phyloP scores from a whole-genome alignment of 208 protist species.

The Angomonas deanei region DNA sequence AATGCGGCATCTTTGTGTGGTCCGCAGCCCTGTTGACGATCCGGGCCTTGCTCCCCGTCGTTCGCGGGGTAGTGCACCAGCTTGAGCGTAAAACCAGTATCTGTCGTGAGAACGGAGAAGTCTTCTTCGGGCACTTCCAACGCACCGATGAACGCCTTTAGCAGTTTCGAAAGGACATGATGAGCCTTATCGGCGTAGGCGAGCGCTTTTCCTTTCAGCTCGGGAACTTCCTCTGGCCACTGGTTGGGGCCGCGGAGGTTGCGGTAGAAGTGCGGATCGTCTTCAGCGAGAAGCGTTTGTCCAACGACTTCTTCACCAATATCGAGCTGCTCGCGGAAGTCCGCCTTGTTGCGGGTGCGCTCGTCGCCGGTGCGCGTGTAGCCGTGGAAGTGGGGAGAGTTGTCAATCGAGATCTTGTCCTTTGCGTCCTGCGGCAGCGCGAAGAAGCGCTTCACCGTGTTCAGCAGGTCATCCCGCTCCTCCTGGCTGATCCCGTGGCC shows the following conservation, averaged over 20 bases:
- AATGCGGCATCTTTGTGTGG: neutral
- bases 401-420: slow-evolving; percentile 7
- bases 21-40: slow-evolving; percentile 1
- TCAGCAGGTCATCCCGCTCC: slow-evolving; percentile 3
- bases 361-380: slow-evolving; percentile 6
- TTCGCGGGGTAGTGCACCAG: slow-evolving; percentile 5
- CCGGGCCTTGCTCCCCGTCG: neutral
- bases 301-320: no score
- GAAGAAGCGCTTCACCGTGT: slow-evolving; percentile 1
- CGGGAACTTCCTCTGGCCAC: slow-evolving; percentile 5
- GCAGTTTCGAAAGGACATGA: neutral
- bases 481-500: slow-evolving; percentile 4
- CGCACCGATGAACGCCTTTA: slow-evolving; percentile 3
- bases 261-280: slow-evolving; percentile 1
- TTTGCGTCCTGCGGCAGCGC: slow-evolving; percentile 6
- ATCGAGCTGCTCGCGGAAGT: slow-evolving; percentile 12
- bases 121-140: neutral
- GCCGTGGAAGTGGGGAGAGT: slow-evolving; percentile 11
- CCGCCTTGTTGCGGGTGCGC: slow-evolving; percentile 7
- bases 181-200: neutral
- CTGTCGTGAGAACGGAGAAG: neutral
- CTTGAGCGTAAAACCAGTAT: slow-evolving; percentile 1
- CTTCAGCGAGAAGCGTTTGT: no score
- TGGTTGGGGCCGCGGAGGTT: slow-evolving; percentile 10
- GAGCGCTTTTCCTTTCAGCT: neutral